Base-by-base conservation (phyloP, 345 rosid genomes). In the Arabidopsis arenosa region DNA sequence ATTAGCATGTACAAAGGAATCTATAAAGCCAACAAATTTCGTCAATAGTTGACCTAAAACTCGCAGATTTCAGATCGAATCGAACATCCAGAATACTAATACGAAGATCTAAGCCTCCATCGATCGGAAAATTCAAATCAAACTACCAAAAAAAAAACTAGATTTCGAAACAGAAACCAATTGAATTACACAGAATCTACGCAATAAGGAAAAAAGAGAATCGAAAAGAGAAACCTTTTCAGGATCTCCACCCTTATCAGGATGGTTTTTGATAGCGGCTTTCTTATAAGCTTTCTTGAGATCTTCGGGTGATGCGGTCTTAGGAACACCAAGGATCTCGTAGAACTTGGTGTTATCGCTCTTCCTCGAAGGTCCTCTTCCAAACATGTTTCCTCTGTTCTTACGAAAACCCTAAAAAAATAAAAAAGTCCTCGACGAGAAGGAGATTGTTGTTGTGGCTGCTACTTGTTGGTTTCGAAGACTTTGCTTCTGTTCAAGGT, bases 221-320 rank as follows among this genome's bases (percentile, higher is more conserved):
- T 56, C 26, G 33, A 43, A 39, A 37, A 17, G 18, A 4, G 0
- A 13, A 51, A 92, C 97, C 91, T 92, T 92, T 76, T 90, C 97
- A 12, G 98, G 95, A 85, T 92, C 98, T 59, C 98, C 98, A n/a
- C 98, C 97, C 81, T 93, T 93, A 51, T 93, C 97, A 13, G 98
- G 98, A 76, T 93, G 98, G 57, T 93, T 91, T 82, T 90, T 91
- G 74, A 93, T 90, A 30, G 98, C 98, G 48, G 98, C 97, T 47
- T 86, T 93, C 81, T 78, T 85, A 56, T 90, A 91, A 28, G 98
- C 98, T 79, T 91, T 93, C 86, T 90, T 93, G 68, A 93, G 84
- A 75, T 93, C 97, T 8, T 93, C 98, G 7, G 66, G 96, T 1
- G 89, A 53, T 0, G 93, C 96, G 73, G 79, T 79, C 83, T 93